These are phyloP conservation scores for Raffaelea arxii DNA, from an alignment of 2,329 filamentous ascomycete genomes.

Conservation along the genomic window DNA sequence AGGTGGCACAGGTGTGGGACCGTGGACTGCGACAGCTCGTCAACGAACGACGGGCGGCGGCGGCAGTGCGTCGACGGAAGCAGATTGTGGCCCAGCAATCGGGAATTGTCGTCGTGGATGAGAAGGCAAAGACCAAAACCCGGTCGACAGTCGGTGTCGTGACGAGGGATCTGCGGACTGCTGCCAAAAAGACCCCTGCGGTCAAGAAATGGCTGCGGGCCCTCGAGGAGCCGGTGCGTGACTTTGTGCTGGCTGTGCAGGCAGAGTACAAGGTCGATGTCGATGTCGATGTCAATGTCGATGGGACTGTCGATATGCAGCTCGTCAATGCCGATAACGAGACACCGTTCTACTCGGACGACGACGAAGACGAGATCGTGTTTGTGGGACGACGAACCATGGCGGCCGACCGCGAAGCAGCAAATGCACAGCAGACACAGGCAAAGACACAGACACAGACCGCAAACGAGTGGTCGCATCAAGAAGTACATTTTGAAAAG, in stretches of 20 bases:
- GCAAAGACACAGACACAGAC: no score
- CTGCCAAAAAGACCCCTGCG: conserved; percentile 69
- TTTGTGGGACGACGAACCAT: conserved; percentile 59
- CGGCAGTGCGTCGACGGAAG: conserved; percentile 30
- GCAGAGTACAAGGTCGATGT: conserved; percentile 14
- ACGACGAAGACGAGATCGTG: conserved; percentile 90
- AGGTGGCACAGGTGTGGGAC: conserved; percentile 81
- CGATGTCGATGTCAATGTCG: conserved; percentile 25
- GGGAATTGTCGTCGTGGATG: conserved; percentile 13
- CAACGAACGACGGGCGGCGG: conserved; percentile 32
- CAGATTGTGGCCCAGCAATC: conserved; percentile 31
- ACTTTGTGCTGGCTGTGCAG: conserved; percentile 53
- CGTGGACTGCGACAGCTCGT: conserved; percentile 38
- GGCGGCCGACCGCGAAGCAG: no score
- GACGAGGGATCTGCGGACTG: conserved; percentile 69
- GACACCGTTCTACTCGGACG: conserved; percentile 30
- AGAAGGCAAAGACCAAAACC: conserved; percentile 1
- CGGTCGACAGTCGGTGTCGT: conserved; percentile 46
- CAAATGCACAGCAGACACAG: no score
- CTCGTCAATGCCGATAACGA: conserved; percentile 2
- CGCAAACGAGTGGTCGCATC: conserved; percentile 39
- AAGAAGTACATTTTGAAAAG: conserved; percentile 49
- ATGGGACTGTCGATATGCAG: conserved; percentile 19
- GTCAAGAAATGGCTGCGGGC: conserved; percentile 73
- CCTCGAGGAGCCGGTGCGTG: conserved; percentile 74